Percentiles rank a stretch among this genome's conserved stretches.
Evolutionary conservation across 1,284 basidiomycete species (phyloP).

Genomic region (Cutaneotrichosporon dermatis): DNA sequence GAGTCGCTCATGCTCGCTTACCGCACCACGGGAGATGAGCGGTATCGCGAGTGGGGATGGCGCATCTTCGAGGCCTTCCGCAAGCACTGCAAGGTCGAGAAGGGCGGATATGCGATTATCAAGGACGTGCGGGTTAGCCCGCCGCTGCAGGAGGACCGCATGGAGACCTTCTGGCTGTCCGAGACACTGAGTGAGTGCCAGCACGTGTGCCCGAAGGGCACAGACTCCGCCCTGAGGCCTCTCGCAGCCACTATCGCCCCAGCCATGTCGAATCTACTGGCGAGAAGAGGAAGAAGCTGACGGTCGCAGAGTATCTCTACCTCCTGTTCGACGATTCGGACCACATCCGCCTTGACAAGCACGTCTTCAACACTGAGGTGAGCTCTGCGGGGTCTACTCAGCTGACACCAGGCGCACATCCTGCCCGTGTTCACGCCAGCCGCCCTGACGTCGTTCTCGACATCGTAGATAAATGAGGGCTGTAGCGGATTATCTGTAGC

Average conservation of each 20-base stretch:
- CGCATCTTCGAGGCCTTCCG: slow-evolving; percentile 85
- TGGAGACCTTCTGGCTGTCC: slow-evolving; percentile 93
- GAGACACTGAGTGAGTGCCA: slow-evolving; percentile 68
- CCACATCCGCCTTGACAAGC: slow-evolving; percentile 64
- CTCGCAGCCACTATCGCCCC: too few relatives aligned
- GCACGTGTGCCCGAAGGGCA: too few relatives aligned
- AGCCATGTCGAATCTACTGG: background rate
- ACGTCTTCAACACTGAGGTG: slow-evolving; percentile 93
- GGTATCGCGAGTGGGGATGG: slow-evolving; percentile 84
- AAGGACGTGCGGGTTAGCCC: slow-evolving; percentile 72
- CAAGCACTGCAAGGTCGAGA: slow-evolving; percentile 64
- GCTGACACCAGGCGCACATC: slow-evolving; percentile 38
- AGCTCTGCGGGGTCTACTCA: slow-evolving; percentile 17
- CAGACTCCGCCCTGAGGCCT: too few relatives aligned
- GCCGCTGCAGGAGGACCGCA: slow-evolving; percentile 70
- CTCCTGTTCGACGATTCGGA: slow-evolving; percentile 74
- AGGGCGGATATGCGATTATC: slow-evolving; percentile 79
- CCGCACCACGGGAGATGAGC: slow-evolving; percentile 74
- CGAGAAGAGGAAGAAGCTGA: too few relatives aligned
- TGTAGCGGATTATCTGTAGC: background rate
- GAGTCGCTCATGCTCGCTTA: slow-evolving; percentile 87
- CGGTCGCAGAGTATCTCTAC: slow-evolving; percentile 69
- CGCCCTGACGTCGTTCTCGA: slow-evolving; percentile 36
- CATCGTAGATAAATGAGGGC: slow-evolving; percentile 18
- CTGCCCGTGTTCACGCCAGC: slow-evolving; percentile 46